phyloP scores from a whole-genome alignment of 768 basidiomycete genomes.

The Psilocybe azurescens region DNA sequence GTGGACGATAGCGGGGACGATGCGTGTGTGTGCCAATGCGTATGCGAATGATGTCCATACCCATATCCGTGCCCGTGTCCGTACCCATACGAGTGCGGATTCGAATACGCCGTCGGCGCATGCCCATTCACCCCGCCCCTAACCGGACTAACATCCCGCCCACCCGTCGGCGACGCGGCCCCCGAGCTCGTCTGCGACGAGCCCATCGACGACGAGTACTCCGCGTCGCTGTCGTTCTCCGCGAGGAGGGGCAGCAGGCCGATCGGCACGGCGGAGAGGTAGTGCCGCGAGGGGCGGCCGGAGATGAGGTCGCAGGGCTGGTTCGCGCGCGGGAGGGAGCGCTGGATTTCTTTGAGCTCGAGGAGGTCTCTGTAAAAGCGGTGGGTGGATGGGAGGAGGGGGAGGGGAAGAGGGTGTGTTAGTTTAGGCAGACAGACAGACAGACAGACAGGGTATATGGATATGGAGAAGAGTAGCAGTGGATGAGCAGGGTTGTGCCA shows the following conservation, averaged over 20 bases:
- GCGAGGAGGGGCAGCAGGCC: conserved; percentile 62
- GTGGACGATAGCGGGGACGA: not conserved
- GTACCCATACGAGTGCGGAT: not conserved
- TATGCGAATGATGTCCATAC: not conserved
- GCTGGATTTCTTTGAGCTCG: conserved; percentile 73
- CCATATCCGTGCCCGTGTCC: not conserved
- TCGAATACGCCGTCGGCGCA: too few species aligned
- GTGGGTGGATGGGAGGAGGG: conserved; percentile 4
- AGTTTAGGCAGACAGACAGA: conserved; percentile 2
- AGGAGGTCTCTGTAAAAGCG: conserved; percentile 55
- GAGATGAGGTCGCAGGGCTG: conserved; percentile 51
- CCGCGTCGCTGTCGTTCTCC: conserved; percentile 17
- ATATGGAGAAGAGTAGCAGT: too few species aligned
- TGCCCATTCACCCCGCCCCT: not conserved
- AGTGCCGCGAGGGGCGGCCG: conserved; percentile 44
- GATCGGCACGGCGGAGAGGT: conserved; percentile 63
- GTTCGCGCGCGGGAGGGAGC: conserved; percentile 62
- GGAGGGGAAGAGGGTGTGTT: not conserved
- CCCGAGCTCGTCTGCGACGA: not conserved
- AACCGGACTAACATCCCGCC: not conserved
- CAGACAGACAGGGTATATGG: conserved; percentile 8
- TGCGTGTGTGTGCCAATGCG: not conserved
- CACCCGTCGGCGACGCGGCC: too few species aligned
- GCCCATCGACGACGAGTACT: too few species aligned
- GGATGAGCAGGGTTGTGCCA: too few species aligned